phyloP scores from a whole-genome alignment of 1,284 basidiomycete species.

The Paramarasmius palmivorus region DNA sequence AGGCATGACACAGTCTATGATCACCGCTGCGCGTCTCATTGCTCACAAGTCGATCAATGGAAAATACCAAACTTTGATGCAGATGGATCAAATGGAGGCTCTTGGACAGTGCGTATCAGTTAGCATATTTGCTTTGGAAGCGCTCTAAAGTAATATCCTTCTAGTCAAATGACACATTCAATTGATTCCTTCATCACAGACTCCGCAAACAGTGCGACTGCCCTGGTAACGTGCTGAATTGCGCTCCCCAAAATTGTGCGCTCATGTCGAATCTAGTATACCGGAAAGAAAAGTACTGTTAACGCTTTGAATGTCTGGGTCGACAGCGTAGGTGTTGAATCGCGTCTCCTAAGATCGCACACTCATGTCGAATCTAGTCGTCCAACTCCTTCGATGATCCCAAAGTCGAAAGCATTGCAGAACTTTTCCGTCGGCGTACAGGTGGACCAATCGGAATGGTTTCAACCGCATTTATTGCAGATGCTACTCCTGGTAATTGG shows the following conservation, averaged over 20 bases:
- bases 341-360: background rate
- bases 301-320: slow-evolving; percentile 39
- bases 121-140: background rate
- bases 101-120: slow-evolving; percentile 34
- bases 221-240: no score
- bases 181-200: slow-evolving; percentile 46
- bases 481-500: slow-evolving; percentile 38
- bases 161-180: slow-evolving; percentile 45
- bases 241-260: no score
- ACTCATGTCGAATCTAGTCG: slow-evolving; percentile 26
- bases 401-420: slow-evolving; percentile 44
- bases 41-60: slow-evolving; percentile 46
- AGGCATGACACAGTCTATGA: slow-evolving; percentile 48
- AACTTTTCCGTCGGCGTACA: slow-evolving; percentile 37
- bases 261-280: no score
- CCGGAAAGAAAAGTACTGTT: slow-evolving; percentile 41
- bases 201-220: slow-evolving; percentile 44
- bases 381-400: slow-evolving; percentile 38
- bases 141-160: background rate
- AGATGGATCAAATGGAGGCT: slow-evolving; percentile 46
- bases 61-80: slow-evolving; percentile 42
- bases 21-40: slow-evolving; percentile 43
- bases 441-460: slow-evolving; percentile 42
- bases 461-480: slow-evolving; percentile 40
- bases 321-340: slow-evolving; percentile 33